A percentile compares a stretch with the other conserved stretches of the same genome.
These are phyloP conservation scores for Lactuca saligna DNA, from an alignment of 129 eudicot species.

Conservation along the genomic window DNA sequence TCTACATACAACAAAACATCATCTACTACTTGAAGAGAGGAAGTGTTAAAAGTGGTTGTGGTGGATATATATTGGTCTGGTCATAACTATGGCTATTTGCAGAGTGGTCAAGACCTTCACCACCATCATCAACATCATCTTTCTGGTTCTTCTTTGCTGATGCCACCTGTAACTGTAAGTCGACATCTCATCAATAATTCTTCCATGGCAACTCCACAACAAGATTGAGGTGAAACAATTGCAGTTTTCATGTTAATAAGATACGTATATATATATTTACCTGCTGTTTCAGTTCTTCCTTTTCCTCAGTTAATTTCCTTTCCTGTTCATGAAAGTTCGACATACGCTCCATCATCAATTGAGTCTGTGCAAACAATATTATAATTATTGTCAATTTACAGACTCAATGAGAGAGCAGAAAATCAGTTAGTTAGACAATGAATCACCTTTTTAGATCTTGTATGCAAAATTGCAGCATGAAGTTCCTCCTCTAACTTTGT, in stretches of 20 bases:
- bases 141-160: not conserved
- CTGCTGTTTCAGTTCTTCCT: slow-evolving; percentile 6
- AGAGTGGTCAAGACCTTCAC: not conserved
- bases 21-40: not conserved
- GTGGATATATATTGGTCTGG: slow-evolving; percentile 1
- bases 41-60: not conserved
- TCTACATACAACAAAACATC: no score
- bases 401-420: no score
- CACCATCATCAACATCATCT: not conserved
- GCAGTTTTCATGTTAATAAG: no score
- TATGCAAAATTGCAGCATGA: slow-evolving; percentile 35
- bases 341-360: not conserved
- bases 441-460: slow-evolving; percentile 45
- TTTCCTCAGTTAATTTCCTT: not conserved
- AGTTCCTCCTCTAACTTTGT: slow-evolving; percentile 48
- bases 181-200: no score
- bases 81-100: not conserved
- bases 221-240: no score
- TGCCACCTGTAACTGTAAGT: not conserved
- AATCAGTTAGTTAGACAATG: no score
- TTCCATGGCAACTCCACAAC: no score
- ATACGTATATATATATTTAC: not conserved
- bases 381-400: no score
- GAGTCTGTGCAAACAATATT: not conserved
- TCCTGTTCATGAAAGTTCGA: not conserved